A percentile compares a stretch with the other conserved stretches of the same genome.
These are phyloP conservation scores for Saccharata proteae DNA, from an alignment of 2,329 filamentous ascomycete species.

Conservation along the genomic window DNA sequence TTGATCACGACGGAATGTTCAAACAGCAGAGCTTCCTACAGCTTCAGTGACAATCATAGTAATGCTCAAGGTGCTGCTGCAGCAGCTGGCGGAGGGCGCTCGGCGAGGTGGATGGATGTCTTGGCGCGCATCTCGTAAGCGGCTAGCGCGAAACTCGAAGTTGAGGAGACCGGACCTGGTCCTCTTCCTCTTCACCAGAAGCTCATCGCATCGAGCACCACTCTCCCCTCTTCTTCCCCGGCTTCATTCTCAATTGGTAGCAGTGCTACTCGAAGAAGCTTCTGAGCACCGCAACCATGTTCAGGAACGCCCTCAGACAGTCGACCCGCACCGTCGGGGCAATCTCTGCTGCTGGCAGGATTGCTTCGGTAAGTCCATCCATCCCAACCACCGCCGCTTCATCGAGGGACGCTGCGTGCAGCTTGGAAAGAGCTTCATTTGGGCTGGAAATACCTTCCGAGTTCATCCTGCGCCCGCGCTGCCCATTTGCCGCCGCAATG, in stretches of 20 bases:
- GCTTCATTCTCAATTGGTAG: slow-evolving; percentile 33
- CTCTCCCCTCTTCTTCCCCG: slow-evolving; percentile 27
- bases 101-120: no score
- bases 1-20: no score
- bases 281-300: slow-evolving; percentile 56
- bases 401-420: slow-evolving; percentile 27
- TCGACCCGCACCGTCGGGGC: slow-evolving; percentile 90
- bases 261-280: slow-evolving; percentile 27
- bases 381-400: slow-evolving; percentile 18
- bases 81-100: no score
- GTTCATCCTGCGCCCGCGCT: slow-evolving; percentile 1
- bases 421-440: background rate
- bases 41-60: no score
- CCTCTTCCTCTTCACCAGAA: slow-evolving; percentile 3
- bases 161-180: slow-evolving; percentile 1
- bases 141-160: slow-evolving; percentile 1
- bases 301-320: slow-evolving; percentile 96
- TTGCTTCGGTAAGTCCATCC: slow-evolving; percentile 78
- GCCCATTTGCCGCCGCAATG: slow-evolving; percentile 1
- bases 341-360: slow-evolving; percentile 82
- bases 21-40: no score
- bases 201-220: slow-evolving; percentile 21
- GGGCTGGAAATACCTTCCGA: no score
- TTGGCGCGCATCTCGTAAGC: slow-evolving; percentile 2
- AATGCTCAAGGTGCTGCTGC: no score